These are phyloP conservation scores for Pelargonium citronellum DNA, from an alignment of 441 rosid species.

Conservation along the genomic window DNA sequence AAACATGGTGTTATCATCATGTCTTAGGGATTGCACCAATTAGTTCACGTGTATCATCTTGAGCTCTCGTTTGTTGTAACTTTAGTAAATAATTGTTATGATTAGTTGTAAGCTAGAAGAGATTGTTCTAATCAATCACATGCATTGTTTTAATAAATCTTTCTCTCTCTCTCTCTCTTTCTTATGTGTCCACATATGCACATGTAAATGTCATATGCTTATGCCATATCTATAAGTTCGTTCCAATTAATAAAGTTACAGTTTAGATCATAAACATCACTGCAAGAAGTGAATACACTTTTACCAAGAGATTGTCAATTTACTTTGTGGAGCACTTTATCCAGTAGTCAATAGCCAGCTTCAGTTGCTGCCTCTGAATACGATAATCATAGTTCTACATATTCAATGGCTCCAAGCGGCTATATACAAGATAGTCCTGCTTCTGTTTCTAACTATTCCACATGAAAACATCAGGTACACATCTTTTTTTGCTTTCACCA, in stretches of 20 bases:
- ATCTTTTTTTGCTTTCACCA: not conserved
- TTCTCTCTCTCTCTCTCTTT: not conserved
- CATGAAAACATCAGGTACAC: not conserved
- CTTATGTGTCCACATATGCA: not conserved
- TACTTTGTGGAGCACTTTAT: not conserved
- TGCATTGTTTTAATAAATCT: not conserved
- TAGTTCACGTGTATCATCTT: conserved; percentile 13
- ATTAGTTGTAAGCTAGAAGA: conserved; percentile 24
- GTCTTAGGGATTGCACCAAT: conserved; percentile 2
- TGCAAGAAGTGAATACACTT: not conserved
- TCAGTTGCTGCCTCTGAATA: not conserved
- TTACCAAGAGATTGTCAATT: not conserved
- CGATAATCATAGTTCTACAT: not conserved
- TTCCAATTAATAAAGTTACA: not conserved
- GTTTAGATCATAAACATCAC: not conserved
- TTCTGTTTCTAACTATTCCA: not conserved
- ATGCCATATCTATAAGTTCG: no score
- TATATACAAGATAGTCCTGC: not conserved
- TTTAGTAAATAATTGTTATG: conserved; percentile 7
- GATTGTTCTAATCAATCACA: conserved; percentile 5
- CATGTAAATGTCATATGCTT: no score
- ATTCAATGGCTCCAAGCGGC: not conserved
- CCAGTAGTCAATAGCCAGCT: not conserved
- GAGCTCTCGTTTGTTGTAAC: conserved; percentile 17
- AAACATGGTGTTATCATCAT: conserved; percentile 15